Percentiles rank a stretch among this genome's conserved stretches.
Evolutionary conservation across 768 basidiomycete species (phyloP).

Genomic region (Russula olivacea): DNA sequence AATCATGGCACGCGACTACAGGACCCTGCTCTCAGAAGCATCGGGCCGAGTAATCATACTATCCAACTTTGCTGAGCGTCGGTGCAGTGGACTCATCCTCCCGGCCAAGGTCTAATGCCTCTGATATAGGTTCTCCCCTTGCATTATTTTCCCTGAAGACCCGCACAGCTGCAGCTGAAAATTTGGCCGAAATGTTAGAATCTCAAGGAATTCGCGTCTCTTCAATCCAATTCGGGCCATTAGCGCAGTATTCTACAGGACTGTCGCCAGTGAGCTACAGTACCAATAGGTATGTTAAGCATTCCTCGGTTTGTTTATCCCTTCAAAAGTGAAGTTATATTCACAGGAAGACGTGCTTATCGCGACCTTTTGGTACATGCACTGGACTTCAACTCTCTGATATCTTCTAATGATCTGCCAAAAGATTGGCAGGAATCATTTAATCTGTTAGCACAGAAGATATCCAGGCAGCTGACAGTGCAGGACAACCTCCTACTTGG

Average conservation of each 20-base stretch:
- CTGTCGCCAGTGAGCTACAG: not conserved
- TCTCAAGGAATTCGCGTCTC: slow-evolving; percentile 15
- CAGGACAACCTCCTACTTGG: slow-evolving; percentile 9
- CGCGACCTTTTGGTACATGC: slow-evolving; percentile 12
- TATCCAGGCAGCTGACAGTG: slow-evolving; percentile 16
- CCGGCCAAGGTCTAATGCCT: not conserved
- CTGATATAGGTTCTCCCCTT: slow-evolving; percentile 10
- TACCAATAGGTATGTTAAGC: not conserved
- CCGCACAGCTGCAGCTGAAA: slow-evolving; percentile 12
- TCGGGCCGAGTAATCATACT: slow-evolving; percentile 32
- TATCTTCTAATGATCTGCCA: slow-evolving; percentile 3
- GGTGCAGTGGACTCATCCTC: not conserved
- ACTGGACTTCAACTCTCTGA: not conserved
- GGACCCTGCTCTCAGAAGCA: slow-evolving; percentile 28
- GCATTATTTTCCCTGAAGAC: slow-evolving; percentile 2
- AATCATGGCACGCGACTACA: slow-evolving; percentile 30
- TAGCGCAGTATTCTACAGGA: not conserved
- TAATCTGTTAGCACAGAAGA: not conserved
- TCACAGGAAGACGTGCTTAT: not conserved
- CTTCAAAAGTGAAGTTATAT: not conserved
- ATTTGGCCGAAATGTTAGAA: slow-evolving; percentile 12
- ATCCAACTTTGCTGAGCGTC: slow-evolving; percentile 25
- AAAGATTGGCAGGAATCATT: slow-evolving; percentile 16
- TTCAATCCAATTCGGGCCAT: slow-evolving; percentile 15
- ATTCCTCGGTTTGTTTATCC: not conserved